Conservation (phyloP, 2,329 filamentous ascomycete species). For the Septoria petroselini region DNA sequence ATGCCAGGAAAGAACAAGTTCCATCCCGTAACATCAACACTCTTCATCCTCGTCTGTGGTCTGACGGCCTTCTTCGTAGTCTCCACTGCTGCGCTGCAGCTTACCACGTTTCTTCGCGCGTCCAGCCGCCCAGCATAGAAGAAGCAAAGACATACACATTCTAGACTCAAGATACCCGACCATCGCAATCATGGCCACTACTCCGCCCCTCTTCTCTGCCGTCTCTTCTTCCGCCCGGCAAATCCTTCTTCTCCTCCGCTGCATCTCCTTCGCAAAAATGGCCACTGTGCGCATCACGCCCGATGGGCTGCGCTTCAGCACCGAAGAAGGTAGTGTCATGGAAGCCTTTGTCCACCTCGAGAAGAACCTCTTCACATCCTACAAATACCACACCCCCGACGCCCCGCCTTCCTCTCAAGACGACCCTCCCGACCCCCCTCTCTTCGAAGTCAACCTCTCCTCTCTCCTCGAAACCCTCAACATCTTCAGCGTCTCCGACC, state of each 20-base stretch:
- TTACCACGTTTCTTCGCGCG: constrained; percentile 14
- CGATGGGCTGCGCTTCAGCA: constrained; percentile 81
- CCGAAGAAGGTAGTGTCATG: constrained; percentile 84
- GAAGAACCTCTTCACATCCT: constrained; percentile 83
- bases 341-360: constrained; percentile 86
- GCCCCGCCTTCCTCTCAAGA: constrained; percentile 39
- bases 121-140: neutral
- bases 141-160: neutral
- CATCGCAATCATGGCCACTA: constrained; percentile 41
- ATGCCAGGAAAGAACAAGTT: constrained; percentile 16
- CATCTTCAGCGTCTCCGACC: constrained; percentile 73
- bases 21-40: constrained; percentile 29
- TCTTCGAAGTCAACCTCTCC: constrained; percentile 82
- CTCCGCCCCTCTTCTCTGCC: constrained; percentile 63
- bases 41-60: constrained; percentile 28
- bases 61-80: constrained; percentile 26
- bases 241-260: constrained; percentile 63
- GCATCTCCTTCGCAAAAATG: constrained; percentile 59
- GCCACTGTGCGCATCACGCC: constrained; percentile 73
- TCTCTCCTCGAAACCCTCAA: constrained; percentile 91
- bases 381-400: constrained; percentile 60
- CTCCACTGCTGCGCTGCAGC: constrained; percentile 17
- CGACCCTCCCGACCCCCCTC: constrained; percentile 53
- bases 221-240: constrained; percentile 75
- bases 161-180: constrained; percentile 12